Evolutionary conservation across 768 basidiomycete species (phyloP).

Genomic region (Termitomyces sp.): DNA sequence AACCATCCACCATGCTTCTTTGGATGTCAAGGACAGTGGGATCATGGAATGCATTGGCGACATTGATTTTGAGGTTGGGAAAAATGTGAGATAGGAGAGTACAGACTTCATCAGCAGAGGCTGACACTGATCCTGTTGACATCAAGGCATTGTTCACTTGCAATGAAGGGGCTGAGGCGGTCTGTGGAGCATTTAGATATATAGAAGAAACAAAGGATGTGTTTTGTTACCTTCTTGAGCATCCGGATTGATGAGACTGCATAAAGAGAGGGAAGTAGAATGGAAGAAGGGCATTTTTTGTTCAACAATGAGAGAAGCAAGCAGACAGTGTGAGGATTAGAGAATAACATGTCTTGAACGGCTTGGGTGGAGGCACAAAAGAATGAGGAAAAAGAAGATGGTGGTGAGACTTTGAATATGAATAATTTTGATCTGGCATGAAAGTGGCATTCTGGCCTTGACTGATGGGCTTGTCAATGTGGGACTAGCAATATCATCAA

Average conservation of each 20-base stretch:
- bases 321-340: background rate
- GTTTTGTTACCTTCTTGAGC: background rate
- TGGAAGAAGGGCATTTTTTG: background rate
- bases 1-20: background rate
- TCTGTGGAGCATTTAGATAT: background rate
- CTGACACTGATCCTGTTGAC: background rate
- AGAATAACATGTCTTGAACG: background rate
- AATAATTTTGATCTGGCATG: background rate
- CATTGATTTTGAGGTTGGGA: background rate
- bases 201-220: background rate
- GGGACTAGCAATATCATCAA: too few relatives aligned
- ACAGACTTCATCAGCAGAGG: background rate
- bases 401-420: background rate
- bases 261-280: slow-evolving; percentile 1
- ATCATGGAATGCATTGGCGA: background rate
- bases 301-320: too few relatives aligned
- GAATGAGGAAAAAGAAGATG: background rate
- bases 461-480: background rate
- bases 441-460: background rate
- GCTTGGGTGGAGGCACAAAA: background rate
- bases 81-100: background rate
- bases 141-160: background rate
- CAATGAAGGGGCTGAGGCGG: background rate
- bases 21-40: background rate
- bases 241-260: background rate